Evolutionary conservation across 305 asterid genomes (phyloP).

Genomic region (Fraxinus platypoda): DNA sequence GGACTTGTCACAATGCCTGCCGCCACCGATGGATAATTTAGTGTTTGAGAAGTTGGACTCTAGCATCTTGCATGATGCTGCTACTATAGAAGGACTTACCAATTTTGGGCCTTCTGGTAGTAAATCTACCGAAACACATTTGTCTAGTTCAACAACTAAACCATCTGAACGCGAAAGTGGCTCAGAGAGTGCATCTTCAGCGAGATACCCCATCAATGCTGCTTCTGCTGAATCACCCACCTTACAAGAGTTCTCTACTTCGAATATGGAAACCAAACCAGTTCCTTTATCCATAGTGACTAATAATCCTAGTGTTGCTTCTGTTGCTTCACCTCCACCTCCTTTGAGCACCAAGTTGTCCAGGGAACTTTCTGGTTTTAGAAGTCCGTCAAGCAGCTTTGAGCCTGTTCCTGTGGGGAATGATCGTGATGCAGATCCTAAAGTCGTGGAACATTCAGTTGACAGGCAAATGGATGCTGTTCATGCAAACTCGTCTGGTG

Average conservation of each 20-base stretch:
- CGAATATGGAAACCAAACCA: slow-evolving; percentile 41
- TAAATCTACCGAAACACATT: slow-evolving; percentile 43
- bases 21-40: slow-evolving; percentile 59
- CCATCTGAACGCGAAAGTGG: slow-evolving; percentile 41
- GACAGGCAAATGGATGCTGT: slow-evolving; percentile 56
- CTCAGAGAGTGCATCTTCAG: slow-evolving; percentile 43
- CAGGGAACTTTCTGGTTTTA: slow-evolving; percentile 59
- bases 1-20: slow-evolving; percentile 85
- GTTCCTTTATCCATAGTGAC: slow-evolving; percentile 39
- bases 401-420: slow-evolving; percentile 45
- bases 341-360: slow-evolving; percentile 75
- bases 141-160: slow-evolving; percentile 56
- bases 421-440: slow-evolving; percentile 50
- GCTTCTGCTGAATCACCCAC: slow-evolving; percentile 41
- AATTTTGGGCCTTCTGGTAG: slow-evolving; percentile 44
- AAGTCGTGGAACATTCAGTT: slow-evolving; percentile 60
- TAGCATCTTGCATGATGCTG: slow-evolving; percentile 43
- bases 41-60: slow-evolving; percentile 58
- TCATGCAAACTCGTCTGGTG: slow-evolving; percentile 52
- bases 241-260: slow-evolving; percentile 42
- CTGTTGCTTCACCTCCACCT: slow-evolving; percentile 57
- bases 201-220: slow-evolving; percentile 39
- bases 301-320: slow-evolving; percentile 43
- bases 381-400: slow-evolving; percentile 54
- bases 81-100: slow-evolving; percentile 45